These are phyloP conservation scores for Mycena metata DNA, from an alignment of 768 basidiomycete species.

Conservation along the genomic window DNA sequence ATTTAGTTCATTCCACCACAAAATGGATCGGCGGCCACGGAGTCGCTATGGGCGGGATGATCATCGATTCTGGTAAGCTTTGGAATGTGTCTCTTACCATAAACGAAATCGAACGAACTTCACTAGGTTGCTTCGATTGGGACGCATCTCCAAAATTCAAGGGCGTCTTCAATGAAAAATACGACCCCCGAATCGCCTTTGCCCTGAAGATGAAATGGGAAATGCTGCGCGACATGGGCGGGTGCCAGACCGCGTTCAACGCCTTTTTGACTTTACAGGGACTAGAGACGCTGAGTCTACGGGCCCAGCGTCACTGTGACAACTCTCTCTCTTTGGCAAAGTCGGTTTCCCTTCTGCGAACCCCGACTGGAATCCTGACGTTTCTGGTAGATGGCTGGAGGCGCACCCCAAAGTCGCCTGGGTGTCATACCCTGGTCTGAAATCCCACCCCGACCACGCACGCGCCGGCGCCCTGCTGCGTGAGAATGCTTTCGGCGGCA, in stretches of 20 bases:
- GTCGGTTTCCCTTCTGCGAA: not conserved
- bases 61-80: conserved; percentile 57
- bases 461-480: not conserved
- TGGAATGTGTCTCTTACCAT: not conserved
- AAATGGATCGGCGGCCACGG: conserved; percentile 81
- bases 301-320: conserved; percentile 28
- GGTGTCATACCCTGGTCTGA: conserved; percentile 28
- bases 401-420: conserved; percentile 29
- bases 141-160: conserved; percentile 62
- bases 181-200: conserved; percentile 29
- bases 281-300: conserved; percentile 25
- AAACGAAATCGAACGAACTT: too few species aligned
- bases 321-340: conserved; percentile 29
- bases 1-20: conserved; percentile 71
- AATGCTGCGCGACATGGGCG: conserved; percentile 68
- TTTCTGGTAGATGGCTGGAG: conserved; percentile 21
- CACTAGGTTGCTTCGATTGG: conserved; percentile 70
- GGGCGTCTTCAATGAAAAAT: conserved; percentile 37
- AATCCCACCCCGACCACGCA: conserved; percentile 24
- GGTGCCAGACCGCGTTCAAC: conserved; percentile 66
- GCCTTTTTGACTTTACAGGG: conserved; percentile 73
- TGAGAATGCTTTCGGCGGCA: conserved; percentile 20
- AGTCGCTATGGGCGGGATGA: conserved; percentile 75
- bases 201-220: conserved; percentile 56
- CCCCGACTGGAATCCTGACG: not conserved